phyloP scores from a whole-genome alignment of 2,329 filamentous ascomycete species.

The Arthrobotrys iridis region DNA sequence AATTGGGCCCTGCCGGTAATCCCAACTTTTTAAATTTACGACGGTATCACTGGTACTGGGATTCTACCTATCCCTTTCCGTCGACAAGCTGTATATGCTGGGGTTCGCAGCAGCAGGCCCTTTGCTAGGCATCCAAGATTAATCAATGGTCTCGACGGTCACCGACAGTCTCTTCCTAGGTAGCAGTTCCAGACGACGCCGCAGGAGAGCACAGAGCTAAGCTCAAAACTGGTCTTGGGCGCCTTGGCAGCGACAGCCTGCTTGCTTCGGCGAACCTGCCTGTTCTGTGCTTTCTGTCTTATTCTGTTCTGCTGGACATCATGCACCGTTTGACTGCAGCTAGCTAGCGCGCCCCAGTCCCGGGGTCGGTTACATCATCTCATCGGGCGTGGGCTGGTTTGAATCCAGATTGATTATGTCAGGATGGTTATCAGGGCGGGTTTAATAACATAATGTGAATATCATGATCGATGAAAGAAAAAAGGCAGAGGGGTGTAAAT shows the following conservation, averaged over 20 bases:
- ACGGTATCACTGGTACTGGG: no score
- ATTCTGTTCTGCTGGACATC: background rate
- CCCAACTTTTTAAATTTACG: constrained; percentile 4
- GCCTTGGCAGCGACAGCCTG: constrained; percentile 27
- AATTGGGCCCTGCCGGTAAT: background rate
- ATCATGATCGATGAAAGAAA: no score
- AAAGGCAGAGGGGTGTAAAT: background rate
- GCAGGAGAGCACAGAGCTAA: constrained; percentile 14
- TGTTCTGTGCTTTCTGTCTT: no score
- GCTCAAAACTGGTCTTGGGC: constrained; percentile 2
- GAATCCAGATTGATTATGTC: no score
- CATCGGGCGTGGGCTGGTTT: background rate
- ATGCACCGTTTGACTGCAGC: background rate
- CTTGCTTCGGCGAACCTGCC: constrained; percentile 48
- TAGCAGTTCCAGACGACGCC: constrained; percentile 10
- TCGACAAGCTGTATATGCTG: background rate
- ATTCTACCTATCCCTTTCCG: background rate
- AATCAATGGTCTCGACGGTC: constrained; percentile 23
- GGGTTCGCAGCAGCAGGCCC: constrained; percentile 5
- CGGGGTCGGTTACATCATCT: constrained; percentile 40
- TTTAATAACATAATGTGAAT: no score
- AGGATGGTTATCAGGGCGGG: background rate
- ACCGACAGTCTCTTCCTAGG: background rate
- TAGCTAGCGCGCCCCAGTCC: background rate
- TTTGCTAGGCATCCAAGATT: constrained; percentile 37